These are phyloP conservation scores for Chytriomyces sp. DNA, from an alignment of 192 early-diverging fungal genomes.

Conservation along the genomic window DNA sequence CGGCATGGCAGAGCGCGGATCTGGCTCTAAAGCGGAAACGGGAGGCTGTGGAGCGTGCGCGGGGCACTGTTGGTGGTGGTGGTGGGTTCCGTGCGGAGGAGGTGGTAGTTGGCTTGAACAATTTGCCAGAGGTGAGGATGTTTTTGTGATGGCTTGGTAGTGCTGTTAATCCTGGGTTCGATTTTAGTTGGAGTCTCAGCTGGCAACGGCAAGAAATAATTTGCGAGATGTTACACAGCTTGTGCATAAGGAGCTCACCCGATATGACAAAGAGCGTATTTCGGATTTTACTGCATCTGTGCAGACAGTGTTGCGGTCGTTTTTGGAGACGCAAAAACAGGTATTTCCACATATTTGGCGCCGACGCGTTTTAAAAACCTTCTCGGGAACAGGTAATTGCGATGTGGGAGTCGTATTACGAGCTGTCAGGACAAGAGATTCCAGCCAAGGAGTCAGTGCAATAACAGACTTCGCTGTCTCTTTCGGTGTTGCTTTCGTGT, in stretches of 20 bases:
- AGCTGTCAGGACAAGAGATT: conserved; percentile 7
- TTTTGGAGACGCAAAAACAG: conserved; percentile 82
- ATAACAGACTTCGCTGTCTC: no score
- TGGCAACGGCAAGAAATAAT: conserved; percentile 48
- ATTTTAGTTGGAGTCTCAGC: conserved; percentile 1
- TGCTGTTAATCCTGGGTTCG: neutral
- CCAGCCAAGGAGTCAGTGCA: neutral
- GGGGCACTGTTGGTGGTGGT: conserved; percentile 30
- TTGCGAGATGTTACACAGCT: conserved; percentile 76
- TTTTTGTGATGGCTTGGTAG: neutral
- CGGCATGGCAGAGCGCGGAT: conserved; percentile 69
- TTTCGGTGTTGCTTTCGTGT: no score
- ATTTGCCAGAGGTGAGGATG: conserved; percentile 12
- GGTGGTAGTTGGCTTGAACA: conserved; percentile 11
- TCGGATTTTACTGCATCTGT: conserved; percentile 77
- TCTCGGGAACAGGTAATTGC: neutral
- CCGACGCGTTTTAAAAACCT: neutral
- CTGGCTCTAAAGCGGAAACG: conserved; percentile 71
- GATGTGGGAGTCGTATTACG: conserved; percentile 27
- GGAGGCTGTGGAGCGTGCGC: conserved; percentile 21
- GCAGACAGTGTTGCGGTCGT: conserved; percentile 70
- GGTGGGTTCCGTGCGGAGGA: conserved; percentile 39
- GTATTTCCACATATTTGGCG: conserved; percentile 35
- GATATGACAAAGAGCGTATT: conserved; percentile 79
- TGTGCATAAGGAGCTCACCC: conserved; percentile 72